Conservation (phyloP, 2,329 filamentous ascomycete genomes). For the Cryphonectria radicalis region DNA sequence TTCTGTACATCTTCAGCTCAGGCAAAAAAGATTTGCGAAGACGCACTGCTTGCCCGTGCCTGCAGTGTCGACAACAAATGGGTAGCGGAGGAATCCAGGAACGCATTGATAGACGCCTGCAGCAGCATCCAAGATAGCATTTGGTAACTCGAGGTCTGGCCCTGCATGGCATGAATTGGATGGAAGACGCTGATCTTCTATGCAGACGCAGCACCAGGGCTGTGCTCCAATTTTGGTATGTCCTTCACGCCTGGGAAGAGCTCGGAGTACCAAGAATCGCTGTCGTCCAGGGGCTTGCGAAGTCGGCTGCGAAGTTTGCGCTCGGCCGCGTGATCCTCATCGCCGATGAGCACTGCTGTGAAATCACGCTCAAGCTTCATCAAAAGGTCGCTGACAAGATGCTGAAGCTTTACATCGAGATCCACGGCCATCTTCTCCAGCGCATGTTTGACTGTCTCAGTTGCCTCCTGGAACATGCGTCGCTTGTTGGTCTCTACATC, state of each 20-base stretch:
- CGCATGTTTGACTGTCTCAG: constrained; percentile 43
- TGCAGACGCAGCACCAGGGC: neutral
- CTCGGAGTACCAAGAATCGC: constrained; percentile 4
- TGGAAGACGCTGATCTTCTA: neutral
- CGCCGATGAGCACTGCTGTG: neutral
- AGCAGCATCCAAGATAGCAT: neutral
- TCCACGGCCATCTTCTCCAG: constrained; percentile 43
- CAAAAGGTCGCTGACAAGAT: neutral
- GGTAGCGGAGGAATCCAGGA: too few relatives aligned
- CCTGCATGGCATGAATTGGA: neutral
- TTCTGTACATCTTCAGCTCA: neutral
- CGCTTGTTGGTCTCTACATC: constrained; percentile 47
- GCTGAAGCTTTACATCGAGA: neutral
- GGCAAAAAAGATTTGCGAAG: neutral
- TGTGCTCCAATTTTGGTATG: neutral
- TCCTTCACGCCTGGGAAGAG: neutral
- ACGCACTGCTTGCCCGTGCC: neutral
- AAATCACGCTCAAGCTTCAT: constrained; percentile 13
- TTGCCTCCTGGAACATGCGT: constrained; percentile 55
- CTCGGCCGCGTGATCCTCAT: neutral
- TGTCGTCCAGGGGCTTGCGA: neutral
- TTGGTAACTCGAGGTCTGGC: neutral
- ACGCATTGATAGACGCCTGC: neutral
- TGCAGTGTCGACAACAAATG: neutral
- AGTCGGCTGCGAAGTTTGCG: neutral